Evolutionary conservation across 176 grass and related monocot species (phyloP).

Genomic region (Musa schizocarpa): DNA sequence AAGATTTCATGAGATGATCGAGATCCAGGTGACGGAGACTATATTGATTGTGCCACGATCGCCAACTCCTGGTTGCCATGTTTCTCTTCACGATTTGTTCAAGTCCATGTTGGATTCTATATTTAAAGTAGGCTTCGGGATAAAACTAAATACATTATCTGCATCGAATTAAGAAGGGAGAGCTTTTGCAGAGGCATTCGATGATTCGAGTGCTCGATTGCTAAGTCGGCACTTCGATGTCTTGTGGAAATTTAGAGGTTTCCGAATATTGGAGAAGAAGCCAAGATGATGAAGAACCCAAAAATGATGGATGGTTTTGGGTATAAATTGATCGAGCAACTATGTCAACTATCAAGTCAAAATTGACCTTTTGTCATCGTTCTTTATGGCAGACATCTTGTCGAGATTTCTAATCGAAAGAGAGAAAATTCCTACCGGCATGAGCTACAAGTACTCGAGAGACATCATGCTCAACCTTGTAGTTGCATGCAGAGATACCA

Average conservation of each 20-base stretch:
- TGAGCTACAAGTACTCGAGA: slow-evolving; percentile 5
- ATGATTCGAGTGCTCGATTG: background rate
- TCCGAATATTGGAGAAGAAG: slow-evolving; percentile 3
- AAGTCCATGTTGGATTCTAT: slow-evolving; percentile 1
- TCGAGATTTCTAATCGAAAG: slow-evolving; percentile 13
- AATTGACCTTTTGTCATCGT: no score
- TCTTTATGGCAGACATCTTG: slow-evolving; percentile 6
- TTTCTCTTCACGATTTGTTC: background rate
- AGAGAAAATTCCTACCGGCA: background rate
- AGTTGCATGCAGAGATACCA: slow-evolving; percentile 10
- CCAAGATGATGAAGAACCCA: background rate
- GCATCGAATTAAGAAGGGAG: background rate
- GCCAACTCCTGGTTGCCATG: background rate
- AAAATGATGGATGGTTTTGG: background rate
- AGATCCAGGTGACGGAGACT: background rate
- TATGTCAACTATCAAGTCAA: background rate
- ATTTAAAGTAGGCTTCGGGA: slow-evolving; percentile 5
- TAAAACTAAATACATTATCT: background rate
- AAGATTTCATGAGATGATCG: background rate
- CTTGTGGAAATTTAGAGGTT: background rate
- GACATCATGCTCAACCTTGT: slow-evolving; percentile 17
- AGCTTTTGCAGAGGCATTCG: background rate
- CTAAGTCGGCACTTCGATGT: background rate
- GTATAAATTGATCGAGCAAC: slow-evolving; percentile 3
- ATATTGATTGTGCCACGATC: no score